Evolutionary conservation across 257 asterid species (phyloP).

Genomic region (Rehmannia glutinosa): DNA sequence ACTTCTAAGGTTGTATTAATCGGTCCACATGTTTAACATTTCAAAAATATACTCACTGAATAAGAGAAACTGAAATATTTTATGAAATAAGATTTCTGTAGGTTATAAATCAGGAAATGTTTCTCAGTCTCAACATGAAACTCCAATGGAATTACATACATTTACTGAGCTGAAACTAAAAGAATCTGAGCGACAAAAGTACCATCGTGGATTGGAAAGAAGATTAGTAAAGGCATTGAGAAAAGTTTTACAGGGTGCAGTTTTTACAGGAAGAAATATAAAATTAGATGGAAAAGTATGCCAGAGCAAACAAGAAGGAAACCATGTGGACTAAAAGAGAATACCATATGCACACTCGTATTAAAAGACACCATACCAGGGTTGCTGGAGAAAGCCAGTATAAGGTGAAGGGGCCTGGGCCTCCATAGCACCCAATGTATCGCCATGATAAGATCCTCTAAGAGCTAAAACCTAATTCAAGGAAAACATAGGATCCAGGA

Average conservation of each 20-base stretch:
- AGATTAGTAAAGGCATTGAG: background rate
- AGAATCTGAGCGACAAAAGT: background rate
- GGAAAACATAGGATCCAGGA: constrained; percentile 7
- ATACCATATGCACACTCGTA: constrained; percentile 1
- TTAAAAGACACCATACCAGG: constrained; percentile 58
- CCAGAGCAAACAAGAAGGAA: background rate
- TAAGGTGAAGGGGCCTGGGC: constrained; percentile 98
- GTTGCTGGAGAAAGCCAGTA: constrained; percentile 97
- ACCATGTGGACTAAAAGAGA: constrained; percentile 5
- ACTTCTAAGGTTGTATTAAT: background rate
- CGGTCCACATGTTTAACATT: background rate
- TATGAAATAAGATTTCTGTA: background rate
- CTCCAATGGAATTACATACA: background rate
- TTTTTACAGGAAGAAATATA: background rate
- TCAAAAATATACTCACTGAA: background rate
- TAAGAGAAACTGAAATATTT: background rate
- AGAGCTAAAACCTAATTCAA: constrained; percentile 81
- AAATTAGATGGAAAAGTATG: background rate
- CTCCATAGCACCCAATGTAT: constrained; percentile 99
- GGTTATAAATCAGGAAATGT: background rate
- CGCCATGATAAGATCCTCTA: constrained; percentile 96
- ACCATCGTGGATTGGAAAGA: background rate
- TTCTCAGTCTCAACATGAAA: constrained; percentile 2
- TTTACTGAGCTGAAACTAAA: background rate
- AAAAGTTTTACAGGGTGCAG: background rate